Base-by-base conservation (phyloP, 23 red algal genomes). In the Agarophyton chilense region DNA sequence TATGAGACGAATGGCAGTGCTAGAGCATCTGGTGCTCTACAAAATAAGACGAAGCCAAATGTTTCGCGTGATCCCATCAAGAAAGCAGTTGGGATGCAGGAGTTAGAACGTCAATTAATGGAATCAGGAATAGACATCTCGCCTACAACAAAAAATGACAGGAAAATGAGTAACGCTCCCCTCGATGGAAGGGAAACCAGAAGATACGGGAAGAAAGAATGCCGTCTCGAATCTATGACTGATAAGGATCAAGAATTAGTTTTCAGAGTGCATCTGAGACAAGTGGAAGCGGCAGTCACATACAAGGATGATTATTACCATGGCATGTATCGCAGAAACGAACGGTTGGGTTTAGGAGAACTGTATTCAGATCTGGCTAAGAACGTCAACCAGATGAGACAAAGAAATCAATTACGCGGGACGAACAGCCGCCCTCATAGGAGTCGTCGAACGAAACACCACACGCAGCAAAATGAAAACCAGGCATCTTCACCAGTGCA, bases 251-350 rank as follows among this genome's bases (percentile, higher is more conserved):
- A 82, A 33, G 88, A 91, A 58, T 51, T 81, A 11, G 88, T 91
- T 38, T 91, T 91, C 52, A 54, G 88, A 16, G 77, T 75, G 0
- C 77, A 91, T 61, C 63, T 91, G 76, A 74, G 88, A 25, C 88
- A 91, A 38, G 49, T 91, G 28, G 88, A 91, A 71, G 46, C 77
- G 32, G 55, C 88, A 67, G 88, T 82, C 9, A 49, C 65, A 21
- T 91, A 91, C 44, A 91, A 91, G 45, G 88, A 91, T 82, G 88
- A 91, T 56, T 91, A 91, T 31, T 91, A 91, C 40, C 52, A 75
- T 60, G 46, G 54, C 13, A 65, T 82, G 52, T 68, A 79, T 68
- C 61, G 24, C 16, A 52, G 50, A 54, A 91, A 91, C 29, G 65
- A 73, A 42, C 72, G 54, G 64, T 33, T 56, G 41, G 40, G 76